Percentiles rank a stretch among this genome's conserved stretches.
phyloP scores from a whole-genome alignment of 139 green algal genomes.

The Helicosporidium sp. region DNA sequence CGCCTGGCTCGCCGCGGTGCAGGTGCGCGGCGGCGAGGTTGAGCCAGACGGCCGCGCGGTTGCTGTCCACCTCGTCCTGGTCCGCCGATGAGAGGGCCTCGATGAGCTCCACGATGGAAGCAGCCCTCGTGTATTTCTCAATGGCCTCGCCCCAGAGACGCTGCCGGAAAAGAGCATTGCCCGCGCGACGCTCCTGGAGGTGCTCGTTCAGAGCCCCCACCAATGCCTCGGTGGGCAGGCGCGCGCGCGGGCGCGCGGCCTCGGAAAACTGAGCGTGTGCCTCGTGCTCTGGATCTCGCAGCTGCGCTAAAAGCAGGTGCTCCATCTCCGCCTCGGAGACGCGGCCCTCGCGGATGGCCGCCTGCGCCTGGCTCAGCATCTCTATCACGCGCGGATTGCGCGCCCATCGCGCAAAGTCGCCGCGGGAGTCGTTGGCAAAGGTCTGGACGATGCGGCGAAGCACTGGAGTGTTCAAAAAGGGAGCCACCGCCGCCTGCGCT shows the following conservation, averaged over 20 bases:
- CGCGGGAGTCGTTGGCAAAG: constrained; percentile 34
- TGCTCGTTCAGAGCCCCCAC: constrained; percentile 52
- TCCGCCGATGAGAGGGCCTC: constrained; percentile 22
- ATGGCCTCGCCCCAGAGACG: constrained; percentile 19
- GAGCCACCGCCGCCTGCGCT: constrained; percentile 26
- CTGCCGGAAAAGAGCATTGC: constrained; percentile 26
- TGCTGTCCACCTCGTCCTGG: constrained; percentile 28
- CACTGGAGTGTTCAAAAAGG: constrained; percentile 24
- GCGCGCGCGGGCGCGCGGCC: constrained; percentile 8
- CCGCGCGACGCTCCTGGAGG: constrained; percentile 30
- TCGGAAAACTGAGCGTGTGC: constrained; percentile 16
- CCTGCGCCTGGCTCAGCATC: constrained; percentile 34
- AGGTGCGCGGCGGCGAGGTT: constrained; percentile 42
- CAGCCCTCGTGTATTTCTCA: constrained; percentile 31
- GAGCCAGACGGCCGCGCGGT: constrained; percentile 25
- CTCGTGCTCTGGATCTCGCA: constrained; percentile 13
- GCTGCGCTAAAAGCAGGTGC: constrained; percentile 15
- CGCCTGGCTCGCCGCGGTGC: too few species aligned
- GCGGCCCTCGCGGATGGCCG: constrained; percentile 31
- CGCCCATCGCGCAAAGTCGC: constrained; percentile 42
- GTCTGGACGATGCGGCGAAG: constrained; percentile 35
- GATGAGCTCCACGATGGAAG: constrained; percentile 29
- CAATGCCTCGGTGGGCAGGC: constrained; percentile 35
- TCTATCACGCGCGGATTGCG: constrained; percentile 28
- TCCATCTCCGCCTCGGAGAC: constrained; percentile 38